Conservation (phyloP, 345 rosid genomes). For the Theobroma cacao region DNA sequence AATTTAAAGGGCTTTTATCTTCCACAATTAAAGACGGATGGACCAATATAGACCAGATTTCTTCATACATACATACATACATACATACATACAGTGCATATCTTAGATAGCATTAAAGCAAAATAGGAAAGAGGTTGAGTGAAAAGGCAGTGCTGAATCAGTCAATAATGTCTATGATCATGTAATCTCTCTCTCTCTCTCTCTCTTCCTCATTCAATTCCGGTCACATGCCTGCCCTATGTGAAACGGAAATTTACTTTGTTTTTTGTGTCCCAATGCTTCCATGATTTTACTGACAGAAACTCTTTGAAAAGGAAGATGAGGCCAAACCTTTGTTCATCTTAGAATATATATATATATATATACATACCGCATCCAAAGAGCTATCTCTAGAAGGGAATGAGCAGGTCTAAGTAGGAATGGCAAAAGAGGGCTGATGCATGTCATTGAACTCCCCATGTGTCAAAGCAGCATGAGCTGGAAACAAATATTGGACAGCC, state of each 20-base stretch:
- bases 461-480: not conserved
- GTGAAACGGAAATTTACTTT: not conserved
- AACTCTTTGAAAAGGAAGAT: no score
- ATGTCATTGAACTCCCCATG: not conserved
- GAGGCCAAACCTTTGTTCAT: no score
- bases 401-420: not conserved
- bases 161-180: slow-evolving; percentile 19
- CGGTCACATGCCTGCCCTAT: slow-evolving; percentile 13
- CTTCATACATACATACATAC: not conserved
- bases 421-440: fast-evolving
- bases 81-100: not conserved
- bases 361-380: no score
- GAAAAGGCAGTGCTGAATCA: slow-evolving; percentile 4
- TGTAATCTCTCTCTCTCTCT: slow-evolving; percentile 16
- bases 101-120: not conserved
- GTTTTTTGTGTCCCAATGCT: not conserved
- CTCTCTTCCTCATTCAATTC: slow-evolving; percentile 15
- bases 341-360: no score
- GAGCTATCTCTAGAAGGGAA: no score
- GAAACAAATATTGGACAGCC: no score
- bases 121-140: not conserved
- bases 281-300: not conserved
- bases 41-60: slow-evolving; percentile 6
- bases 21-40: slow-evolving; percentile 1
- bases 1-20: not conserved